Evolutionary conservation across 2,329 filamentous ascomycete genomes (phyloP), one percentile per base, ranked within the genome.

Genomic region (Arthroderma uncinatum): DNA sequence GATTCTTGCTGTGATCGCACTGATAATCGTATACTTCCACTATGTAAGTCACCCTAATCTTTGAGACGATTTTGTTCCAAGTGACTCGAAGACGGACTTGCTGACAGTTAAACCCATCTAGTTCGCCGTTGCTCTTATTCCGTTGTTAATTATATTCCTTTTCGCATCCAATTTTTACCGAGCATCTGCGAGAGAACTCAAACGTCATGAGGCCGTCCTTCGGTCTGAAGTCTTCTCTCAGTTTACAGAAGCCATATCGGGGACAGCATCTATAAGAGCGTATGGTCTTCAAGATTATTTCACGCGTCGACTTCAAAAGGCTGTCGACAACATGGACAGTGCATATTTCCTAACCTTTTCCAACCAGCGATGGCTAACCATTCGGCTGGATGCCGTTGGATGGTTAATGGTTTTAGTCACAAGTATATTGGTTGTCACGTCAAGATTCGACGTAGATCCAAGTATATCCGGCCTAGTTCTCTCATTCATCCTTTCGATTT

Each of bases 261-360:
- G 70, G 14, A 86, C 87, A 10, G 80, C 92, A 0, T 90, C 84
- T 1, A 96, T 97, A 66, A 83, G 90, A 21, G 92, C 93, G 0
- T 97, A 97, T 64, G 90, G 89, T 0, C 75, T 96, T 2, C 81
- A 89, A 68, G 75, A 84, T 16, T 83, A 84, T 44, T 97, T 97
- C 68, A 79, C 85, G 8, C 68, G 69, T 1, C 83, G 86, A 36
- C 79, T 97, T 48, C 80, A 85, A 53, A 74, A 79, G 1, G 78
- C 88, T 0, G 87, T 97, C 61, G 89, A 98, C 68, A 81, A 89
- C 62, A 96, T 97, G 91, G 85, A 97, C 69, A 82, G 85, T 23
- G 92, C 92, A 0, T 97, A 97, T 72, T 98, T 89, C 70, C 79
- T 97, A 36, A 97, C 92, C 0, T 97, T 94, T 68, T 87, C 89